These are phyloP conservation scores for Euphrasia arctica DNA, from an alignment of 305 asterid genomes.

Conservation along the genomic window DNA sequence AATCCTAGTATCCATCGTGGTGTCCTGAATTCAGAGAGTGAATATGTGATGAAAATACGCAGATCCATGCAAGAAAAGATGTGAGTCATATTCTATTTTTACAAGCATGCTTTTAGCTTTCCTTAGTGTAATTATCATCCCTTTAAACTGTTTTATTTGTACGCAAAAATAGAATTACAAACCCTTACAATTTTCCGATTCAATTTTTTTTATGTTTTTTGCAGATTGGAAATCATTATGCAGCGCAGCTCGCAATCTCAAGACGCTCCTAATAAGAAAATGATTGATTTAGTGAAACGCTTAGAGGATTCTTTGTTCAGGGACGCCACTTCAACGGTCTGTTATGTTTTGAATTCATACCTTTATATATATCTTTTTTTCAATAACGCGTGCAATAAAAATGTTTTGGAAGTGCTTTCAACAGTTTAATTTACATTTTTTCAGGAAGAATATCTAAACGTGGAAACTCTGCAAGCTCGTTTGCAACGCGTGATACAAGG, in stretches of 20 bases:
- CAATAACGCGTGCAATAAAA: constrained; percentile 3
- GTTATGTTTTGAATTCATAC: constrained; percentile 23
- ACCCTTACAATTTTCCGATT: not conserved
- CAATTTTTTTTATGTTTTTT: constrained; percentile 30
- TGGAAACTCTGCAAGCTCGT: constrained; percentile 73
- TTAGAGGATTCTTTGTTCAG: constrained; percentile 77
- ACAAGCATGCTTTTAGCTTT: not conserved
- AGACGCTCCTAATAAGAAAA: constrained; percentile 48
- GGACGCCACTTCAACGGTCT: constrained; percentile 79
- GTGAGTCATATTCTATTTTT: constrained; percentile 43
- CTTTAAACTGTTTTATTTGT: not conserved
- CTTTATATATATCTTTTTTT: constrained; percentile 12
- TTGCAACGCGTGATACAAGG: constrained; percentile 54
- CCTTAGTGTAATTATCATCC: constrained; percentile 4
- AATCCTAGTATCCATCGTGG: constrained; percentile 52
- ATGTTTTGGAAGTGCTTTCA: constrained; percentile 18
- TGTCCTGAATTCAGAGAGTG: constrained; percentile 46
- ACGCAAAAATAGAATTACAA: too few species aligned
- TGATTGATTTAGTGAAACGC: constrained; percentile 72
- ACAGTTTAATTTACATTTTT: constrained; percentile 19
- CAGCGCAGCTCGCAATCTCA: constrained; percentile 61
- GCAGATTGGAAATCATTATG: constrained; percentile 65
- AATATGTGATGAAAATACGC: constrained; percentile 46
- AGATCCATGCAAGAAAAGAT: constrained; percentile 56
- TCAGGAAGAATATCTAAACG: constrained; percentile 91